Percentiles rank a stretch among this genome's conserved stretches.
phyloP scores from a whole-genome alignment of 1,284 basidiomycete genomes.

The Cerioporus squamosus region DNA sequence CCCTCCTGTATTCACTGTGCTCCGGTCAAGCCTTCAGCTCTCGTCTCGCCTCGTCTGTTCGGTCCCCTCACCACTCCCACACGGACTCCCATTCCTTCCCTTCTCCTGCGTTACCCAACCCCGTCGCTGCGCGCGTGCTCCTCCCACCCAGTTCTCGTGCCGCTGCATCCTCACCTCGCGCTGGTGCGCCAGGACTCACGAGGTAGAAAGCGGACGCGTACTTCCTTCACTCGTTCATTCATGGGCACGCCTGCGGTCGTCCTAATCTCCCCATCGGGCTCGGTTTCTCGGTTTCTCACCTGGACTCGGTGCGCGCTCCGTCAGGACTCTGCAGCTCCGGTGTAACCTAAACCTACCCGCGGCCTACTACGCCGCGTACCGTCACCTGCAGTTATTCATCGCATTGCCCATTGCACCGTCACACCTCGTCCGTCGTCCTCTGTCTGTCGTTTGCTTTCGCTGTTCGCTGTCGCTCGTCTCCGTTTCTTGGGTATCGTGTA shows the following conservation, averaged over 20 bases:
- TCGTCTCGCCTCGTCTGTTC: neutral
- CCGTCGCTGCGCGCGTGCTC: neutral
- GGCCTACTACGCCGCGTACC: too few relatives aligned
- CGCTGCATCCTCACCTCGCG: neutral
- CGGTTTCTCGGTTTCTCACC: too few relatives aligned
- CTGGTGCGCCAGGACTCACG: neutral
- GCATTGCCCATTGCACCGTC: too few relatives aligned
- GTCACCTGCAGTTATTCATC: too few relatives aligned
- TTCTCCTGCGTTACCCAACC: slow-evolving; percentile 2
- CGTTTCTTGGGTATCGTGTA: neutral
- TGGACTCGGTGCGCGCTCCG: neutral
- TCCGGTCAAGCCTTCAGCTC: too few relatives aligned
- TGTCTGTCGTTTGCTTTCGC: neutral
- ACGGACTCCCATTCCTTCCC: neutral
- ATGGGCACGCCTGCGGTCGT: neutral
- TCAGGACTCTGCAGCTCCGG: neutral
- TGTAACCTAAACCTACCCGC: too few relatives aligned
- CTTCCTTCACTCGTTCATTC: neutral
- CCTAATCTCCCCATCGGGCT: too few relatives aligned
- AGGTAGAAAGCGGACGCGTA: neutral
- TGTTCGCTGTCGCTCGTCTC: neutral
- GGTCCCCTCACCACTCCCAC: neutral
- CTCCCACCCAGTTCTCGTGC: neutral
- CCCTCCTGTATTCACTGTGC: neutral
- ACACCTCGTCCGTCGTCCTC: too few relatives aligned